Evolutionary conservation across 331 rosid genomes (phyloP).

Genomic region (Acacia concinna): DNA sequence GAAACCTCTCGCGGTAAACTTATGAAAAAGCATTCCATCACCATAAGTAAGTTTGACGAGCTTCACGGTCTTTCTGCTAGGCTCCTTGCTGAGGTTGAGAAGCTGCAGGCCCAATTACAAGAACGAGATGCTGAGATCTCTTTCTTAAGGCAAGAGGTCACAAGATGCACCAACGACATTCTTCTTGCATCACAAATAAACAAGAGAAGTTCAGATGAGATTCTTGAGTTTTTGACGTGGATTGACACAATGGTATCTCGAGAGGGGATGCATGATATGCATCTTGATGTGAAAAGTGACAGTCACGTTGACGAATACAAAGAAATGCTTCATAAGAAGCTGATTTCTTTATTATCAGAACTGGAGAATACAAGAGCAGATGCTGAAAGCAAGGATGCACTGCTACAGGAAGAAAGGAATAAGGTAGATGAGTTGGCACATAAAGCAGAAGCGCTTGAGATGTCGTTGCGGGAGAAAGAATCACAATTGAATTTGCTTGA

Average conservation of each 20-base stretch:
- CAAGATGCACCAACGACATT: slow-evolving; percentile 89
- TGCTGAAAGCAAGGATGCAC: slow-evolving; percentile 63
- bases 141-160: slow-evolving; percentile 96
- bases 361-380: slow-evolving; percentile 57
- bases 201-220: slow-evolving; percentile 61
- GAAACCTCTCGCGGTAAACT: slow-evolving; percentile 82
- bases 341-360: slow-evolving; percentile 59
- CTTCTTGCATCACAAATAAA: slow-evolving; percentile 80
- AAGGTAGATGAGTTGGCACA: slow-evolving; percentile 64
- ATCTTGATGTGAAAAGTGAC: slow-evolving; percentile 48
- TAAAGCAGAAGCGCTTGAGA: slow-evolving; percentile 66
- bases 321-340: slow-evolving; percentile 70
- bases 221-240: slow-evolving; percentile 70
- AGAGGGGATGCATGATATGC: slow-evolving; percentile 49
- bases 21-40: slow-evolving; percentile 76
- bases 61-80: slow-evolving; percentile 83
- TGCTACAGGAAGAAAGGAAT: slow-evolving; percentile 73
- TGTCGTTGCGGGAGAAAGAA: slow-evolving; percentile 69
- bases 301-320: slow-evolving; percentile 54
- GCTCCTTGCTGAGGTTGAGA: slow-evolving; percentile 94
- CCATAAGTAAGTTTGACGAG: slow-evolving; percentile 92
- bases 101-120: slow-evolving; percentile 84
- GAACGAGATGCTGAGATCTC: slow-evolving; percentile 94
- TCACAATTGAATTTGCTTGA: slow-evolving; percentile 76
- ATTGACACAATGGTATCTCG: slow-evolving; percentile 58